Evolutionary conservation across 2,329 filamentous ascomycete species (phyloP), one percentile per base, ranked within the genome.

Genomic region (Polychaeton citri): DNA sequence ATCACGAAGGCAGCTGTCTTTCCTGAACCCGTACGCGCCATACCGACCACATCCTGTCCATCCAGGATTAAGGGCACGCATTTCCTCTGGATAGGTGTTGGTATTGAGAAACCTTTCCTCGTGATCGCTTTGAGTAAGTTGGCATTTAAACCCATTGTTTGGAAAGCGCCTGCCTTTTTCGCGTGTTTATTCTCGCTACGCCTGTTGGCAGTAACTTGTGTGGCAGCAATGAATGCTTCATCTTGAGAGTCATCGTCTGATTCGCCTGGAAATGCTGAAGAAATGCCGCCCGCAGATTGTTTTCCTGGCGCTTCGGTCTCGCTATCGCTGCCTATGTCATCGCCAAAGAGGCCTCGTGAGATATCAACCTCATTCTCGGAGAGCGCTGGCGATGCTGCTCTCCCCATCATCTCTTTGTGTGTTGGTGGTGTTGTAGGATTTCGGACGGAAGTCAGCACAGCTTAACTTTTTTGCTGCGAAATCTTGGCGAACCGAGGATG

Each of bases 1-100:
- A 98, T 92, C 18, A 96, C 86, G 59, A 98, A 98, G 16, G 90
- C 90, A 1, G 87, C 90, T 1, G 92, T 98, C 67, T 98, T 98
- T 65, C 90, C 90, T 15, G 87, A 96, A 56, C 90, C 90, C n/a
- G 92, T 98, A 46, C 92, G 73, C 6, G 90, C 90, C 90, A 98
- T 98, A 46, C 87, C 92, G 17, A 98, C 88, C n/a, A 96, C 83
- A 69, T 98, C 90, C 61, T 86, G 83, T 36, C 81, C 75, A 42
- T 92, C 82, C 48, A 96, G 68, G 37, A 98, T 76, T 37, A 96
- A 68, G 3, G 90, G 92, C 33, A 98, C 94, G 2, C 90, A 84
- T 62, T 96, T 96, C 48, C 90, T 76, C 65, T 98, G 90, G 59
- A 98, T 98, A 0, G 90, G 90, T 0, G 90, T 98, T 3, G 92